A percentile compares a stretch with the other conserved stretches of the same genome.
Conservation (phyloP, 495 filamentous ascomycete genomes). For the Hypoxylon trugodes region DNA sequence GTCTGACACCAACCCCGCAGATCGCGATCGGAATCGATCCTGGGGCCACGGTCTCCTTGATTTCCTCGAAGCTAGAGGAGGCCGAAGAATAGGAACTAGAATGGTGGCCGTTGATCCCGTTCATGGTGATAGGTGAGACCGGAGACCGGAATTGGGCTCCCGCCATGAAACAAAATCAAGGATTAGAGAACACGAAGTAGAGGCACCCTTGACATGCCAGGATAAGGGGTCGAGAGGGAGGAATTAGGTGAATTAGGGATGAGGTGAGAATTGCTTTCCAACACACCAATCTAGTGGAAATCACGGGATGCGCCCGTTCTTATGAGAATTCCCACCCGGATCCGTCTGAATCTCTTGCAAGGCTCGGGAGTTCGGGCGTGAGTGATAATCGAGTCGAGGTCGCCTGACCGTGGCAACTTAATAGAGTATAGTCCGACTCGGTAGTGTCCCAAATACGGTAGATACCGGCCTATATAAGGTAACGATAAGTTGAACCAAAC, state of each 20-base stretch:
- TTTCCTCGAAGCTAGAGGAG: conserved; percentile 30
- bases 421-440: conserved; percentile 29
- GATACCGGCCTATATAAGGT: conserved; percentile 18
- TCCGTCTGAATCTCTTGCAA: background rate
- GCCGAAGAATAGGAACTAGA: conserved; percentile 15
- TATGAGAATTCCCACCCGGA: conserved; percentile 16
- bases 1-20: conserved; percentile 57
- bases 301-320: conserved; percentile 18
- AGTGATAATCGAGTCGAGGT: conserved; percentile 15
- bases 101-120: conserved; percentile 14
- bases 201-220: conserved; percentile 1
- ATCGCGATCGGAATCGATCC: conserved; percentile 54
- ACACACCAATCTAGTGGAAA: background rate
- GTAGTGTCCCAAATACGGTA: conserved; percentile 23
- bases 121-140: conserved; percentile 9
- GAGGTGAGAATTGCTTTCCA: conserved; percentile 8
- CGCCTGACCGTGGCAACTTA: conserved; percentile 23
- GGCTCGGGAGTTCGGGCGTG: conserved; percentile 4
- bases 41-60: conserved; percentile 12
- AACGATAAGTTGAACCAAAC: conserved; percentile 22
- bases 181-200: conserved; percentile 7
- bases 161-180: conserved; percentile 13
- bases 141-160: background rate
- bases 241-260: background rate
- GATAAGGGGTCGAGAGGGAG: background rate